Evolutionary conservation across 2,329 filamentous ascomycete genomes (phyloP).

Genomic region (Cordyceps javanica): DNA sequence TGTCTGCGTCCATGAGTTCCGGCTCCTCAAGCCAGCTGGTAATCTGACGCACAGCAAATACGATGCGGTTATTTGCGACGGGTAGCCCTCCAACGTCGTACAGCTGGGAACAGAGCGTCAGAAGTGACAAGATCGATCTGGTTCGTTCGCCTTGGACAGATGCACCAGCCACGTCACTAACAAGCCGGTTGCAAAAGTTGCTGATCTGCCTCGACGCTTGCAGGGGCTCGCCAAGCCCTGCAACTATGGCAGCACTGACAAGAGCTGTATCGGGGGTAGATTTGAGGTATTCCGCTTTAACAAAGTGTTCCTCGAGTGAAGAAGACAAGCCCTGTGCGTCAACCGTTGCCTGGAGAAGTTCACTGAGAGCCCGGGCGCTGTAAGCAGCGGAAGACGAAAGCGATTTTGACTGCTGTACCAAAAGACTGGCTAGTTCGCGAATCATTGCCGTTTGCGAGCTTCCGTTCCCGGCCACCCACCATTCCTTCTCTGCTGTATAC

Average conservation of each 20-base stretch:
- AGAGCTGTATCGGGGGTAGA: conserved; percentile 40
- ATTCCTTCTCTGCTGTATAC: conserved; percentile 26
- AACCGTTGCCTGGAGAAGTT: conserved; percentile 41
- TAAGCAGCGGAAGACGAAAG: conserved; percentile 43
- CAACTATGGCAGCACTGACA: conserved; percentile 42
- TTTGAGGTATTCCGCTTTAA: conserved; percentile 41
- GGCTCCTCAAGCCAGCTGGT: conserved; percentile 60
- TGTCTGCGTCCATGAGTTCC: conserved; percentile 34
- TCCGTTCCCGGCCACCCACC: conserved; percentile 32
- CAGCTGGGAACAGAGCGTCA: conserved; percentile 46
- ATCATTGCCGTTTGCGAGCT: conserved; percentile 31
- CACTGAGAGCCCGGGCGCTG: conserved; percentile 44
- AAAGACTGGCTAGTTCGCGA: conserved; percentile 35
- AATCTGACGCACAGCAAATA: conserved; percentile 78
- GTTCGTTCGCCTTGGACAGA: conserved; percentile 38
- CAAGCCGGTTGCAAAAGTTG: conserved; percentile 52
- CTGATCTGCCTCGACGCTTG: conserved; percentile 41
- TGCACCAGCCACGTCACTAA: conserved; percentile 54
- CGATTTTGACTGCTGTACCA: conserved; percentile 37
- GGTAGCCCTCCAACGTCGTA: conserved; percentile 49
- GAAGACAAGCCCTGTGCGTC: conserved; percentile 41
- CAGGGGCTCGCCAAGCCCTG: conserved; percentile 46
- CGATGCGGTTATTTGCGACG: conserved; percentile 60
- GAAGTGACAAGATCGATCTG: conserved; percentile 43
- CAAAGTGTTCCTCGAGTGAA: conserved; percentile 41